Conservation (phyloP, 352 stramenopile genomes). For the Ophiocytium majus region DNA sequence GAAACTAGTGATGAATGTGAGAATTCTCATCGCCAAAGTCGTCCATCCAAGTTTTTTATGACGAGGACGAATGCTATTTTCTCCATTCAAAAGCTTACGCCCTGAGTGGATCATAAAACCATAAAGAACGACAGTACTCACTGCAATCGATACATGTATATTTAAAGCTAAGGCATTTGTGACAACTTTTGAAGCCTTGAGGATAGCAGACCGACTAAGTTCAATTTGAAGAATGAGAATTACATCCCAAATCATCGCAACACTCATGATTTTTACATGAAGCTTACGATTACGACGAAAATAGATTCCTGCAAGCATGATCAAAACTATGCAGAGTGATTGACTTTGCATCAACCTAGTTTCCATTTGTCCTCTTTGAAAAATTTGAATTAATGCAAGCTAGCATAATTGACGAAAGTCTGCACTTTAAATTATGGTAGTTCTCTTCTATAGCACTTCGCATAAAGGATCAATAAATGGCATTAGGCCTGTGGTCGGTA, state of each 20-base stretch:
- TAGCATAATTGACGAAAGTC: constrained; percentile 19
- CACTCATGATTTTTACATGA: constrained; percentile 10
- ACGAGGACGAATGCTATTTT: neutral
- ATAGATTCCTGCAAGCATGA: constrained; percentile 1
- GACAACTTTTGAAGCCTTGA: neutral
- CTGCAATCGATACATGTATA: neutral
- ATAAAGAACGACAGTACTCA: constrained; percentile 8
- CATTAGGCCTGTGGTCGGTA: neutral
- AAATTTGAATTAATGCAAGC: constrained; percentile 15
- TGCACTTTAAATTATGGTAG: constrained; percentile 8
- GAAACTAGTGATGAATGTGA: constrained; percentile 3
- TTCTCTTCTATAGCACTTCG: neutral
- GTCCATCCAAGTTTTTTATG: neutral
- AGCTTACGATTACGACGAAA: neutral
- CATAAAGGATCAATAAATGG: constrained; percentile 1
- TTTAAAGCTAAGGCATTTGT: neutral
- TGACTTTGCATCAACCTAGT: neutral
- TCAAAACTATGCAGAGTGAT: neutral
- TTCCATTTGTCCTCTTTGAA: neutral
- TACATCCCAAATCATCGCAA: constrained; percentile 7
- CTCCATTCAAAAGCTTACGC: neutral
- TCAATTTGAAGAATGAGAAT: constrained; percentile 18
- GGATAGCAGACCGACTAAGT: neutral
- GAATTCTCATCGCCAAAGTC: neutral
- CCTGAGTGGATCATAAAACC: neutral